Evolutionary conservation across 2,329 filamentous ascomycete species (phyloP), one percentile per base, ranked within the genome.

Genomic region (Knufia petricola): DNA sequence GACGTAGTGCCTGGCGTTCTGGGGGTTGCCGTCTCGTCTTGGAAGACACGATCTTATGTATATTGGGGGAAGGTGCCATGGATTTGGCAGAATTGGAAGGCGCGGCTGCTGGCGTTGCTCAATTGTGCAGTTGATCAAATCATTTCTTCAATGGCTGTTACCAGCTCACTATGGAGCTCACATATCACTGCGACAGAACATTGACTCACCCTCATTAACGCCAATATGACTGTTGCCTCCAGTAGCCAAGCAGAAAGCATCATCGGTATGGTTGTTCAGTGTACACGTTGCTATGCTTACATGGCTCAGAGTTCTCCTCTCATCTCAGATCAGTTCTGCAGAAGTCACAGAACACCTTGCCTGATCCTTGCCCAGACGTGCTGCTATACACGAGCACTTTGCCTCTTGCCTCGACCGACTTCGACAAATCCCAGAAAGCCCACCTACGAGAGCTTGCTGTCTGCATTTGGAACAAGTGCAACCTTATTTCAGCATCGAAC

Each of bases 391-490:
- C 30, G 23, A 30, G 32, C 20, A 21, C 24, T 12, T 21, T 47
- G 7, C 44, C 44, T 3, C 44, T 47, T 12, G 21, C 44, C 3
- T 28, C 44, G 15, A 47, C 23, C n/a, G 34, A 47, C 12, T 39
- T 47, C 24, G 13, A 17, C 21, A 47, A 39, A 20, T 15, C 32
- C 13, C 44, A 47, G 24, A 47, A 38, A 34, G 9, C 21, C 17
- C 13, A 17, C 2, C 21, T 39, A 10, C n/a, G 34, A 30, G 21
- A 17, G 13, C 17, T 26, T 39, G 44, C 32, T 19, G 34, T 47
- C 9, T 17, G 23, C 20, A 47, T 47, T 10, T 47, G 44, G 44
- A 47, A 47, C 30, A 34, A 21, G 32, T 47, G 44, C 23, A 47
- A 47, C 23, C 3, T 38, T 12, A 47, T 39, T 21, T 26, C 21